Evolutionary conservation across 345 rosid species (phyloP), one percentile per base, ranked within the genome.

Genomic region (Laguncularia racemosa): DNA sequence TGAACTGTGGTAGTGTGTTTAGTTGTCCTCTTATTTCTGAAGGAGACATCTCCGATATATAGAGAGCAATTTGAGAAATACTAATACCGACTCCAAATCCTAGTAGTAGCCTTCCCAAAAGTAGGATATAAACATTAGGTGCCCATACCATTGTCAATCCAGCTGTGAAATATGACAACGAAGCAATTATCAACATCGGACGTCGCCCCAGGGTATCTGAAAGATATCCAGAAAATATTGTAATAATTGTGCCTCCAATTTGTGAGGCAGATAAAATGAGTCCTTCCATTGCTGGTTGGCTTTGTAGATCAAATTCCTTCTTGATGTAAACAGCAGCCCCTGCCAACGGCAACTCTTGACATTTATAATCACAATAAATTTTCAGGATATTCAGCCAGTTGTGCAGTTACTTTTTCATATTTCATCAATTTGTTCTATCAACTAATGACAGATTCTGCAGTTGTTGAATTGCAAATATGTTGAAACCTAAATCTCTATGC

Each of bases 1-100:
- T 51, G 46, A 76, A 61, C 64, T 76, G 78, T 2, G 78, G 81
- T 3, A 76, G 50, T 3, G 81, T 76, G 60, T 76, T 76, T 33
- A 76, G 50, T 12, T 50, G 70, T 14, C 77, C 77, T 59, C 81
- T 57, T 26, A 76, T 73, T 59, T 76, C 81, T 3, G 81, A 14
- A 0, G 81, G 81, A 11, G 78, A 70, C 0, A 73, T 76, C 67
- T 76, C 81, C 16, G 81, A 76, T 38, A 76, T 73, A 44, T 73
- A 76, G 44, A 73, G 53, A 4, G 81, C 75, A 14, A 69, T 55
- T 3, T 69, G 67, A 16, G 75, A 66, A 48, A 73, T 56, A 16
- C 74, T 74, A 1, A 76, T 58, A 28, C 81, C 81, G 16, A 58
- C 44, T 15, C 81, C 81, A 52, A 69, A 76, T 6, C 77, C 81